Conservation (phyloP, 164 flowering plant genomes). For the Stephania yunnanensis region DNA sequence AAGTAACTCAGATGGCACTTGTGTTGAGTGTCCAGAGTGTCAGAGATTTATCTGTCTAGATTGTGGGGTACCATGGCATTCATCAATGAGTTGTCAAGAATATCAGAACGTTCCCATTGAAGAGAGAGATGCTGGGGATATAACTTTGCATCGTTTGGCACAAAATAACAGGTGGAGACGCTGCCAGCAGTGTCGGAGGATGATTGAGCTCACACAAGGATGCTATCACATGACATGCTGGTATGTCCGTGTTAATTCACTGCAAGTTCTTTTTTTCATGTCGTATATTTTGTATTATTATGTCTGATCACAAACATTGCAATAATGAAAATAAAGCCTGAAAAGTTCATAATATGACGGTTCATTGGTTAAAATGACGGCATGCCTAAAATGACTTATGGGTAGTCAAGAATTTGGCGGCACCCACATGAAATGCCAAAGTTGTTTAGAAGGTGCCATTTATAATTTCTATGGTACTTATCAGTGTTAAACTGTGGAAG, state of each 20-base stretch:
- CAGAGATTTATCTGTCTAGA: constrained; percentile 58
- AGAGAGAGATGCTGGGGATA: constrained; percentile 64
- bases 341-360: not conserved
- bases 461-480: not conserved
- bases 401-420: not conserved
- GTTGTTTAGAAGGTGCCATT: not conserved
- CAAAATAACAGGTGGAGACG: constrained; percentile 67
- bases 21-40: constrained; percentile 75
- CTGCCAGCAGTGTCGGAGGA: constrained; percentile 79
- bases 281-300: not conserved
- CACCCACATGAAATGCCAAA: not conserved
- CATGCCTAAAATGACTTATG: not conserved
- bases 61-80: constrained; percentile 91
- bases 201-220: constrained; percentile 78
- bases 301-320: not conserved
- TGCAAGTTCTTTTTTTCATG: not conserved
- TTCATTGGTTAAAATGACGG: not conserved
- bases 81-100: constrained; percentile 70
- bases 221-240: constrained; percentile 88
- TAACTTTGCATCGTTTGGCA: constrained; percentile 56
- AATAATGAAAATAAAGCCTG: not conserved
- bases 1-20: constrained; percentile 43
- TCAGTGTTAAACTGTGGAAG: not conserved
- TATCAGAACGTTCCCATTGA: constrained; percentile 62
- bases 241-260: constrained; percentile 33